Base-by-base conservation (phyloP, 495 filamentous ascomycete species). In the Penicillium goetzii region DNA sequence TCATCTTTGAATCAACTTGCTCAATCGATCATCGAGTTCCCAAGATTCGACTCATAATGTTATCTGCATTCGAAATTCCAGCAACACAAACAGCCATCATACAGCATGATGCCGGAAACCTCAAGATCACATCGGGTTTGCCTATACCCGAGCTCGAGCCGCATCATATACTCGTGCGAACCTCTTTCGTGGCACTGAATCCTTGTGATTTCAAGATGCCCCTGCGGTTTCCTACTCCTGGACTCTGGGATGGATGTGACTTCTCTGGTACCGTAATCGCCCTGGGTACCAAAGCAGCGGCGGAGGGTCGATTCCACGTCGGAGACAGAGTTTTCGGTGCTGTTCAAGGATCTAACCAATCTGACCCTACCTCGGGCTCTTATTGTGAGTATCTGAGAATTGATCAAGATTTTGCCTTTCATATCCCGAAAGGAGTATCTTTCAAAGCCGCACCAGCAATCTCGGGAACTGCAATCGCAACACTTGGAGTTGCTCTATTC, bases 131-230 rank as follows among this genome's bases (percentile, higher is more conserved):
- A 0, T 56, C 53, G 17, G 66, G 51, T 1, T 21, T 64, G 14
- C 65, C 69, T 1, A 51, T 79, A 11, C 73, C 71, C 17, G 26
- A 67, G 3, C 51, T 75, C 1, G 40, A 23, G 2, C 62, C 71
- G 2, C 49, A 68, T 14, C 41, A 72, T 26, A 59, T 78, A 21
- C 58, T 80, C 1, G 67, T 80, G 9, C 55, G 72, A 23, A 74
- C 74, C 12, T 55, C 59, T 10, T 72, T 76, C 3, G 80, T 83
- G 11, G 78, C 76, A 2, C 60, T 85, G 7, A 85, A 84, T 60
- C 81, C 80, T 0, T 73, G 63, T 34, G 81, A 84, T 64, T 75
- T 59, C 54, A 85, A 84, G 49, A 78, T 80, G 69, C 65, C 71
- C 11, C 62, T 67, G 19, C 58, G 66, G 6, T 75, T 80, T 17